Evolutionary conservation across 2,329 filamentous ascomycete species (phyloP), one percentile per base, ranked within the genome.

Genomic region (Penicillium verrucosum): DNA sequence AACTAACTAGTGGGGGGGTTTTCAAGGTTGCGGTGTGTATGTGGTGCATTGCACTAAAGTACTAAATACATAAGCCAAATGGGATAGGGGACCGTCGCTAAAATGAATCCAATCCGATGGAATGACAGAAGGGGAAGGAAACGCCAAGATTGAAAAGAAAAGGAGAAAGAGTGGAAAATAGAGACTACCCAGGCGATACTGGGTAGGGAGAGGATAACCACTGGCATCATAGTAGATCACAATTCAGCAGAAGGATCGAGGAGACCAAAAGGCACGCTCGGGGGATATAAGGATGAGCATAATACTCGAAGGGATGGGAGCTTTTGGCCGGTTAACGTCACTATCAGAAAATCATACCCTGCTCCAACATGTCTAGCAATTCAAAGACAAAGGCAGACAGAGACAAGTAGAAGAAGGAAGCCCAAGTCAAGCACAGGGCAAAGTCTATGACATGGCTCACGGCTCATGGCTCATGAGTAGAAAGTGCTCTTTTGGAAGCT

Each of bases 401-500:
- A n/a, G 27, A 49, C 46, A 54, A 51, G 34, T n/a, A 53, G 7
- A 41, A 23, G 18, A 2, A 25, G 30, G 11, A 23, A 43, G 25
- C 29, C 12, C 7, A 48, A 40, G 47, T 18, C 29, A 29, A 50
- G 50, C 18, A 51, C 27, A 18, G 2, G 30, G 18, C 10, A 42
- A 34, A 23, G 38, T 59, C 38, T 54, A 46, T 32, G 25, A 27
- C 48, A 27, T 29, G 11, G 43, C 48, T 79, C 47, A 30, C 40
- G 36, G n/a, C 23, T 18, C 45, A 27, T 29, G 11, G 43, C 48
- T 79, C 74, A 86, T 52, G 84, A 86, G 73, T 87, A 85, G 68
- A 89, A 88, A 18, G 83, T 82, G 51, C 85, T 85, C 75, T 87
- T 88, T 71, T 89, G 86, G 71, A 89, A 89, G 67, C 85, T 88